phyloP scores from a whole-genome alignment of 2,329 filamentous ascomycete species.

The Lachnellula occidentalis region DNA sequence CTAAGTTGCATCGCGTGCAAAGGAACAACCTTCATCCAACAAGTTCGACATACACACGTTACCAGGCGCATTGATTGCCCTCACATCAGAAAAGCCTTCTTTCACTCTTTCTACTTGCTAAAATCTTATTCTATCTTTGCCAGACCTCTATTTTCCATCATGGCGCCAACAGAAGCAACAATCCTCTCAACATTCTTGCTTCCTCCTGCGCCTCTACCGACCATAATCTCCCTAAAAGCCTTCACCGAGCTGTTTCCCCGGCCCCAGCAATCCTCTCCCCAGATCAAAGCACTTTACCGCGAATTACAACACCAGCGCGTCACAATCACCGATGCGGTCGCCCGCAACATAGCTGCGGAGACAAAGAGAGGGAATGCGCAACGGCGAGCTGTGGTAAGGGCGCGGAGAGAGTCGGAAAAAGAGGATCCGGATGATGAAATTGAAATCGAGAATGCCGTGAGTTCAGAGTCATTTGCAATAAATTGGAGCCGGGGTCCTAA shows the following conservation, averaged over 20 bases:
- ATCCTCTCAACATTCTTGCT: slow-evolving; percentile 77
- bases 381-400: slow-evolving; percentile 50
- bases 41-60: neutral
- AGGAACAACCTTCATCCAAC: neutral
- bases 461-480: slow-evolving; percentile 18
- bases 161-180: slow-evolving; percentile 68
- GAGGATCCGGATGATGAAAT: slow-evolving; percentile 57
- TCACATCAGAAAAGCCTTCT: neutral
- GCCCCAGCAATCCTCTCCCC: slow-evolving; percentile 32
- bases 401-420: slow-evolving; percentile 46
- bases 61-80: neutral
- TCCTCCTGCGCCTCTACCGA: slow-evolving; percentile 66
- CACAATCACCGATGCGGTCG: slow-evolving; percentile 61
- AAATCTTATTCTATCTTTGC: neutral
- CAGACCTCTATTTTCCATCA: slow-evolving; percentile 33
- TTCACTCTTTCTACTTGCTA: neutral
- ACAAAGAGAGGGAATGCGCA: slow-evolving; percentile 54
- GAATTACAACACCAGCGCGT: slow-evolving; percentile 73
- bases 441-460: slow-evolving; percentile 54
- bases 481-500: neutral
- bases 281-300: slow-evolving; percentile 54
- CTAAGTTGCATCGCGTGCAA: neutral
- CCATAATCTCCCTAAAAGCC: slow-evolving; percentile 66
- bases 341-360: slow-evolving; percentile 60
- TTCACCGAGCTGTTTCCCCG: slow-evolving; percentile 75